Evolutionary conservation across 495 filamentous ascomycete species (phyloP).

Genomic region (Podospora anserina): DNA sequence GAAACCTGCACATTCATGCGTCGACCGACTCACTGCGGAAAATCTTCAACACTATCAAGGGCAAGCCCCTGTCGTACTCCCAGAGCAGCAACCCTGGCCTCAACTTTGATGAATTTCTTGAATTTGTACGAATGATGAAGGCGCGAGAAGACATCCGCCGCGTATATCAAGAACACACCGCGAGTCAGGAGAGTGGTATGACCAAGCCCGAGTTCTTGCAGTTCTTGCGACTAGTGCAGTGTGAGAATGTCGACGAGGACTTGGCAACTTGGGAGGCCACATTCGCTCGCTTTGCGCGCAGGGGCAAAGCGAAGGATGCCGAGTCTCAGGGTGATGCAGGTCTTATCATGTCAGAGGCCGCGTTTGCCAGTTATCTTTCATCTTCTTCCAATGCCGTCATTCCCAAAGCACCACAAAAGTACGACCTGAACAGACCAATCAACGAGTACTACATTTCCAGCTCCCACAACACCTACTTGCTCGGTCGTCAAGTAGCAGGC

Average conservation of each 20-base stretch:
- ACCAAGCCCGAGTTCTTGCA: constrained; percentile 65
- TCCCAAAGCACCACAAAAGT: constrained; percentile 51
- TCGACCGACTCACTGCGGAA: constrained; percentile 66
- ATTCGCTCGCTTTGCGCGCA: constrained; percentile 72
- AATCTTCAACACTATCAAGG: constrained; percentile 76
- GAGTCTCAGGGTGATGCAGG: constrained; percentile 33
- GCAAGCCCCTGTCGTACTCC: constrained; percentile 20
- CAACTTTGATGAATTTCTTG: constrained; percentile 71
- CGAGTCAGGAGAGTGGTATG: constrained; percentile 58
- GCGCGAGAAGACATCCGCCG: constrained; percentile 72
- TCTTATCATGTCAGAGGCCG: constrained; percentile 65
- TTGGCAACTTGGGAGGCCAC: constrained; percentile 62
- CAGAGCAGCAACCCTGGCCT: constrained; percentile 55
- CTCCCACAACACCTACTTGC: constrained; percentile 96
- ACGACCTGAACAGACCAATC: constrained; percentile 71
- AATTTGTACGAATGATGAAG: constrained; percentile 79
- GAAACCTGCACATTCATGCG: constrained; percentile 83
- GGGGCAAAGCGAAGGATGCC: constrained; percentile 53
- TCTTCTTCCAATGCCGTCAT: constrained; percentile 69
- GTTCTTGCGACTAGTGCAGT: constrained; percentile 73
- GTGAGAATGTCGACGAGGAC: constrained; percentile 67
- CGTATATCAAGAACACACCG: constrained; percentile 58
- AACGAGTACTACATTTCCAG: constrained; percentile 99
- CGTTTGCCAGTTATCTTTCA: constrained; percentile 71
- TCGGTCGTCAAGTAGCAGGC: constrained; percentile 84